A percentile compares a stretch with the other conserved stretches of the same genome.
These are phyloP conservation scores for Sphaerosporella brunnea DNA, from an alignment of 495 filamentous ascomycete genomes.

Conservation along the genomic window DNA sequence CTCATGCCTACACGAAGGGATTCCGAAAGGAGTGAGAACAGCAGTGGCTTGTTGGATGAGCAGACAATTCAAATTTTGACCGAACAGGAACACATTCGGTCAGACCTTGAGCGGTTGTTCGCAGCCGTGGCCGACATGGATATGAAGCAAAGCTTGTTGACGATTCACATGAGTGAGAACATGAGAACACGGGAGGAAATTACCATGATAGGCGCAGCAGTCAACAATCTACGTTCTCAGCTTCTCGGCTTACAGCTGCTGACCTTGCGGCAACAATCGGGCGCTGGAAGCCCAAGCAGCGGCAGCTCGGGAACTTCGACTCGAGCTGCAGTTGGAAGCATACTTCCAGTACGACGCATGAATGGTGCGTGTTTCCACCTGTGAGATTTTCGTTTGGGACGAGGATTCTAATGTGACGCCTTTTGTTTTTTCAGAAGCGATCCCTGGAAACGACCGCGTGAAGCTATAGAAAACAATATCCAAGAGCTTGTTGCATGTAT, in stretches of 20 bases:
- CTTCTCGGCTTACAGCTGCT: conserved; percentile 44
- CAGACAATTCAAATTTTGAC: conserved; percentile 44
- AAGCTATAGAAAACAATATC: background rate
- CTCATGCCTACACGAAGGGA: conserved; percentile 25
- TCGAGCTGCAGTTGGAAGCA: background rate
- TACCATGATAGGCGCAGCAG: conserved; percentile 45
- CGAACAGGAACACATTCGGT: conserved; percentile 49
- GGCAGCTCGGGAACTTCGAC: background rate
- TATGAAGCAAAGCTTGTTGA: conserved; percentile 45
- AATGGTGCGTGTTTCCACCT: no score
- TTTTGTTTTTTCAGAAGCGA: no score
- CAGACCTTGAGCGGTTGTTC: conserved; percentile 42
- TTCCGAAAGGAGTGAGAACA: background rate
- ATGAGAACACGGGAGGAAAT: conserved; percentile 50
- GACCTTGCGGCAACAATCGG: conserved; percentile 38
- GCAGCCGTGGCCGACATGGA: conserved; percentile 37
- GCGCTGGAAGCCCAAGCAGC: background rate
- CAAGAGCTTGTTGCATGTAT: no score
- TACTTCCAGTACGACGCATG: background rate
- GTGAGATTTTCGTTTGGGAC: no score
- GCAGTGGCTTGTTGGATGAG: conserved; percentile 26
- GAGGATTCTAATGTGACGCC: no score
- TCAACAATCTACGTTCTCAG: conserved; percentile 46
- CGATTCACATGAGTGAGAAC: conserved; percentile 42
- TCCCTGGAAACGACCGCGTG: conserved; percentile 1